Percentiles rank a stretch among this genome's conserved stretches.
phyloP scores from a whole-genome alignment of 2,329 filamentous ascomycete species.

The Monosporascus sp. region DNA sequence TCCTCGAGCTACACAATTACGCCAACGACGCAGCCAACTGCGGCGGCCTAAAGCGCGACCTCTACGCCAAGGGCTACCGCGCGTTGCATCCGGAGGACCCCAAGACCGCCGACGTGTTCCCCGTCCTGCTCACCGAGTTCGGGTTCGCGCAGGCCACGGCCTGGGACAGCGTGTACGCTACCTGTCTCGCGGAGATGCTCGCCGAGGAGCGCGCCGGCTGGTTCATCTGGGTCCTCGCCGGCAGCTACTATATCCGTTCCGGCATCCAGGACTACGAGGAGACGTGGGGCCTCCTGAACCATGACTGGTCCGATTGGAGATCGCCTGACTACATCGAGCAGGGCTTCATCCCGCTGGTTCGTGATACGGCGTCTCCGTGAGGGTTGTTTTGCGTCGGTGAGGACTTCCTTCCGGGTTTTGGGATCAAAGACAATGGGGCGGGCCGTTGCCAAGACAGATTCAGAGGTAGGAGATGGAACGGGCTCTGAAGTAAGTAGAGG shows the following conservation, averaged over 20 bases:
- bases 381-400: not conserved
- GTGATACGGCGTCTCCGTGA: constrained; percentile 16
- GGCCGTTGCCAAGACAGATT: too few relatives aligned
- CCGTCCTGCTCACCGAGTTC: constrained; percentile 49
- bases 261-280: constrained; percentile 52
- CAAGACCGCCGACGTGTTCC: constrained; percentile 36
- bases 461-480: too few relatives aligned
- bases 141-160: constrained; percentile 43
- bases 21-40: constrained; percentile 45
- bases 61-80: constrained; percentile 48
- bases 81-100: constrained; percentile 37
- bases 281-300: constrained; percentile 49
- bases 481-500: too few relatives aligned
- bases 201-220: constrained; percentile 44
- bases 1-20: constrained; percentile 58
- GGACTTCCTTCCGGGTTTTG: not conserved
- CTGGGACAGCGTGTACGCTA: constrained; percentile 44
- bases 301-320: constrained; percentile 50
- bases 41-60: constrained; percentile 35
- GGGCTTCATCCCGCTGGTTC: constrained; percentile 35
- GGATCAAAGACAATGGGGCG: too few relatives aligned
- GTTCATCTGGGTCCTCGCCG: constrained; percentile 54
- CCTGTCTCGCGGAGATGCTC: constrained; percentile 45
- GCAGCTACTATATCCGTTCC: constrained; percentile 51
- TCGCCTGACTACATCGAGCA: constrained; percentile 35